phyloP scores from a whole-genome alignment of 495 filamentous ascomycete species.

The Neurospora sp. region DNA sequence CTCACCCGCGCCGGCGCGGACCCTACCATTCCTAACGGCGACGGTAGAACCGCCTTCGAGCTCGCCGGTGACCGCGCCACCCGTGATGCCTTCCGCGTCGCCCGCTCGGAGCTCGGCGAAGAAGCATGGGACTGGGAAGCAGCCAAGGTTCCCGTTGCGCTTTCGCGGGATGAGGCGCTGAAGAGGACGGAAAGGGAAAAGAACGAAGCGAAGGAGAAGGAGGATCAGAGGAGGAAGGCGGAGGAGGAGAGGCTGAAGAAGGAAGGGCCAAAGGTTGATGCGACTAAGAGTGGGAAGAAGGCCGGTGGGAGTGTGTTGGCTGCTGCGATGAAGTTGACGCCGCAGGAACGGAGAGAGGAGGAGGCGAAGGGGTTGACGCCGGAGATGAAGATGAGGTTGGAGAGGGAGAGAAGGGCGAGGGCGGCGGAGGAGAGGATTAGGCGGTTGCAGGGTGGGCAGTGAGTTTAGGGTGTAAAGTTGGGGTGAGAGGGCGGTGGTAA shows the following conservation, averaged over 20 bases:
- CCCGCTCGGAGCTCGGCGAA: slow-evolving; percentile 72
- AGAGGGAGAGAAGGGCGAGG: slow-evolving; percentile 70
- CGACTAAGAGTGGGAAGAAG: slow-evolving; percentile 22
- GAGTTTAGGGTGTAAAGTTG: neutral
- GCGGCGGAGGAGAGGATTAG: slow-evolving; percentile 81
- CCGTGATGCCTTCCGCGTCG: slow-evolving; percentile 84
- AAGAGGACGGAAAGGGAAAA: slow-evolving; percentile 51
- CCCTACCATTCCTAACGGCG: slow-evolving; percentile 57
- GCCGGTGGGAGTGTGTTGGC: slow-evolving; percentile 30
- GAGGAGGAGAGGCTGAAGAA: slow-evolving; percentile 51
- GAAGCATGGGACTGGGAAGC: slow-evolving; percentile 66
- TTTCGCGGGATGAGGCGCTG: slow-evolving; percentile 60
- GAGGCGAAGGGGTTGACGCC: slow-evolving; percentile 75
- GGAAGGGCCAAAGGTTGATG: slow-evolving; percentile 33
- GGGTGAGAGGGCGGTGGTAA: too few species aligned
- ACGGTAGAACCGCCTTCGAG: slow-evolving; percentile 72
- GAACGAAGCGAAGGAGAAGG: slow-evolving; percentile 50
- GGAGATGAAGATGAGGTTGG: slow-evolving; percentile 70
- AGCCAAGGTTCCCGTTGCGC: slow-evolving; percentile 56
- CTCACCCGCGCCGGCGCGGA: slow-evolving; percentile 66
- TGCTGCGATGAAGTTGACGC: slow-evolving; percentile 49
- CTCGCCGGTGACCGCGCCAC: slow-evolving; percentile 78
- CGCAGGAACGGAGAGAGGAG: slow-evolving; percentile 66
- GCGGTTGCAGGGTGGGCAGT: slow-evolving; percentile 41
- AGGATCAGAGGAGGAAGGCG: slow-evolving; percentile 52